A percentile compares a stretch with the other conserved stretches of the same genome.
These are phyloP conservation scores for Xylariomycetidae sp. DNA, from an alignment of 2,329 filamentous ascomycete genomes.

Conservation along the genomic window DNA sequence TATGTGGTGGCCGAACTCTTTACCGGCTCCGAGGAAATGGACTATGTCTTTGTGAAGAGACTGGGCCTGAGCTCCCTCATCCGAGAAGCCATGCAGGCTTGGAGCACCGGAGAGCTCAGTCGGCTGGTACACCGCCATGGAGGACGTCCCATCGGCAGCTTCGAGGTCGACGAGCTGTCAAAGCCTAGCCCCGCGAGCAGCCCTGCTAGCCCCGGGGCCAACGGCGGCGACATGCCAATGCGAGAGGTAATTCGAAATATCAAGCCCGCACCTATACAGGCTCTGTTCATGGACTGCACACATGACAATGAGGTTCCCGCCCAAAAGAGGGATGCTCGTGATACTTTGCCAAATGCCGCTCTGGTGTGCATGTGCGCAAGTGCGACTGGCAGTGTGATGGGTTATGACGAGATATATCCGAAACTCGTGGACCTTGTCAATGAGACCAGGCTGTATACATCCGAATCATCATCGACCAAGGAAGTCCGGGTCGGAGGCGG, in stretches of 20 bases:
- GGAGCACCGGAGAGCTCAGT: constrained; percentile 91
- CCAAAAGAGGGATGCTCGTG: constrained; percentile 89
- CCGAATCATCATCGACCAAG: constrained; percentile 60
- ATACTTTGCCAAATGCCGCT: constrained; percentile 90
- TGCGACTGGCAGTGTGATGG: constrained; percentile 93
- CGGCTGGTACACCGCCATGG: constrained; percentile 89
- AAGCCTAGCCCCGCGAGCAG: constrained; percentile 39
- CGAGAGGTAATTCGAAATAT: constrained; percentile 73
- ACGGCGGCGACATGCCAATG: constrained; percentile 32
- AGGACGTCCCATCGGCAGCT: constrained; percentile 91
- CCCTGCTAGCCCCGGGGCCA: constrained; percentile 23
- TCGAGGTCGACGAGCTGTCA: constrained; percentile 84
- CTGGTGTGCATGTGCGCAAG: constrained; percentile 95
- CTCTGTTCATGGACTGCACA: constrained; percentile 98
- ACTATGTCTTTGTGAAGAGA: constrained; percentile 92
- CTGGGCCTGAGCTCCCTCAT: constrained; percentile 89
- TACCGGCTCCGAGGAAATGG: constrained; percentile 90
- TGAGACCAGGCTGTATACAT: constrained; percentile 79
- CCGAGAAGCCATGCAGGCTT: constrained; percentile 96
- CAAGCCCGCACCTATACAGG: constrained; percentile 83
- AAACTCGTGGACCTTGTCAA: constrained; percentile 88
- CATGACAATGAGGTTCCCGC: constrained; percentile 97
- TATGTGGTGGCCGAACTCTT: constrained; percentile 95
- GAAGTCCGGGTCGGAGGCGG: constrained; percentile 62
- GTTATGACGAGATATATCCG: constrained; percentile 95